phyloP scores from a whole-genome alignment of 768 basidiomycete genomes.

The Leccinum pellstonianum region DNA sequence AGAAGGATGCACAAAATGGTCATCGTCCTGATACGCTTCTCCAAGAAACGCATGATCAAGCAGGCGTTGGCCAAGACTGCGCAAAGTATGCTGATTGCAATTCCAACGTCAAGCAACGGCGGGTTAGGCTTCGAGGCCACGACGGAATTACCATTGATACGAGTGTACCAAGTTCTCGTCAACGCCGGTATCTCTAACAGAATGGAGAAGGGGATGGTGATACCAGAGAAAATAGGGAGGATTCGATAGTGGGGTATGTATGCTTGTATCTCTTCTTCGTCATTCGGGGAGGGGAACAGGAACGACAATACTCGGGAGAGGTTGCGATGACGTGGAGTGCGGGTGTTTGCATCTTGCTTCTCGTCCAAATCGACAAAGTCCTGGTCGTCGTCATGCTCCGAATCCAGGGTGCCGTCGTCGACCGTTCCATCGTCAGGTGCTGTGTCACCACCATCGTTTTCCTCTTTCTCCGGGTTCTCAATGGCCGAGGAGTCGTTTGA shows the following conservation, averaged over 20 bases:
- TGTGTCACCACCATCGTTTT: neutral
- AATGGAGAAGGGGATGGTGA: slow-evolving; percentile 73
- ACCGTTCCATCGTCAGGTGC: neutral
- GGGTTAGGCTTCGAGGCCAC: slow-evolving; percentile 56
- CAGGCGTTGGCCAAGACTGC: slow-evolving; percentile 67
- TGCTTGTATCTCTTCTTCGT: slow-evolving; percentile 28
- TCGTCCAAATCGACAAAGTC: slow-evolving; percentile 7
- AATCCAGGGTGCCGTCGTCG: slow-evolving; percentile 2
- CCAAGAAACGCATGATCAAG: slow-evolving; percentile 70
- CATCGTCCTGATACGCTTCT: slow-evolving; percentile 58
- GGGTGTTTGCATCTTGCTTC: neutral
- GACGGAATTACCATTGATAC: slow-evolving; percentile 39
- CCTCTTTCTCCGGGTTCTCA: neutral
- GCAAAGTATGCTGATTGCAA: slow-evolving; percentile 40
- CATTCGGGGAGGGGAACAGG: slow-evolving; percentile 18
- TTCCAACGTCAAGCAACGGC: slow-evolving; percentile 53
- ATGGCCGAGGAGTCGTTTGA: neutral
- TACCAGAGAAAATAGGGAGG: slow-evolving; percentile 64
- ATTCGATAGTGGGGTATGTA: slow-evolving; percentile 60
- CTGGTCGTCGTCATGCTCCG: slow-evolving; percentile 12
- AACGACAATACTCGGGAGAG: slow-evolving; percentile 7
- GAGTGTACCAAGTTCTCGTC: slow-evolving; percentile 73
- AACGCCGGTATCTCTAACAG: slow-evolving; percentile 81
- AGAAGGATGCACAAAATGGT: slow-evolving; percentile 65
- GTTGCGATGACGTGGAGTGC: slow-evolving; percentile 1